Base-by-base conservation (phyloP, 495 filamentous ascomycete species). In the Aspergillus sparsus region DNA sequence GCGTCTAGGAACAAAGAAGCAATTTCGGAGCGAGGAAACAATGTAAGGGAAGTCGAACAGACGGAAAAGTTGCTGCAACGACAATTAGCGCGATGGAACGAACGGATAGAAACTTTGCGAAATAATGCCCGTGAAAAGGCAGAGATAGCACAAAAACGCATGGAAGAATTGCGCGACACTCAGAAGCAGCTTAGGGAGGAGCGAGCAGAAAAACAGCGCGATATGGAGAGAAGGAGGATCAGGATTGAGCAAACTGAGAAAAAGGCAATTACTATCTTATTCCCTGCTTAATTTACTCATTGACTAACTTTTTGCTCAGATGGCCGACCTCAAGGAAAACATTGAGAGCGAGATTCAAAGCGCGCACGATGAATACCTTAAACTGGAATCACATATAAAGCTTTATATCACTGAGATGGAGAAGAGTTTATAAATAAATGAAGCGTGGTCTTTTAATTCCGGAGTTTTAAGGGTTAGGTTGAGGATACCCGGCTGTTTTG, bases 361-460 rank as follows among this genome's bases (percentile, higher is more conserved):
- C 15, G 90, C 94, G 2, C 87, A 95, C 57, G 91, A 93, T 53
- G 91, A 98, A 79, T 98, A 94, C 73, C 78, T 95, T 66, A 96
- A 96, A 82, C 85, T 98, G 82, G 93, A 97, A 74, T 87, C 91
- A 31, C 94, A 98, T 74, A 96, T 98, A 70, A 93, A 91, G 73
- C 81, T 97, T 59, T 98, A 98, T 78, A 94, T 98, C 71, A 96
- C 88, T 31, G 93, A 98, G 81, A 97, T 98, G 92, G 95, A 98
- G 72, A 93, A 97, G 76, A 87, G 85, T 60, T 82, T 93, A 60
- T 91, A 69, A 87, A 41, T 54, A 36, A 53, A 55, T 70, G 59
- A 66, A 36, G 47, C 41, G 66, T 49, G 50, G 42, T 71, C 66
- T 65, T 67, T 58, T 62, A 58, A 47, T 68, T 68, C 61, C 66